Base-by-base conservation (phyloP, 2,329 filamentous ascomycete genomes). In the Coccinonectria pachysandricola region DNA sequence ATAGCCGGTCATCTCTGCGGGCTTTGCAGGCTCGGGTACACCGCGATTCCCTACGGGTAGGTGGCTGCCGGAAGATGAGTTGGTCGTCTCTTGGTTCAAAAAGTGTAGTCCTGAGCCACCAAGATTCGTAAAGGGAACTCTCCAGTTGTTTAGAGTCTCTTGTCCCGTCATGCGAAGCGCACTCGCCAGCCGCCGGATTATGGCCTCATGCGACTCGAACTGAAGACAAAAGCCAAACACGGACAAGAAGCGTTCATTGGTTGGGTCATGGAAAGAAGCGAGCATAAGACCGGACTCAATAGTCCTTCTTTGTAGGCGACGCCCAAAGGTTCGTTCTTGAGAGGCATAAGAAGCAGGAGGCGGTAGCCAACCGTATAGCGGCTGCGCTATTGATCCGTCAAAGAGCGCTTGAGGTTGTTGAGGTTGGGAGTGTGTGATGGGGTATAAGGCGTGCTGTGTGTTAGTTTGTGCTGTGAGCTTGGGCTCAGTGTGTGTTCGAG, bases 171-270 rank as follows among this genome's bases (percentile, higher is more conserved):
- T 46, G 8, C 37, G 45, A 9, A 70, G 42, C 4, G 48, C 42
- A 8, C 38, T 36, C 10, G 31, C 49, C 9, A 65, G 48, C 9
- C 62, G 57, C 11, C 48, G 35, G 15, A 65, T 34, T 28, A 75
- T 71, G 19, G 51, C 41, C 4, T 68, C 64, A 4, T 53, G 53
- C 2, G 57, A 53, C 42, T 75, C 65, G 34, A 77, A 76, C 14
- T 75, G 64, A 11, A 79, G 56, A n/a, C 73, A 75, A 30, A 85
- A 79, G 18, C 73, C 76, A 48, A 86, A 87, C 2, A 75, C 64
- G 17, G 65, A 63, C n/a, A 60, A 54, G 29, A 75, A 60, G 1
- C 52, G 51, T 3, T 57, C 48, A 2, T 63, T 60, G 0, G 67
- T 60, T 24, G 70, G 64, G 36, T 62, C 54, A 3, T 55, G 44